Percentiles rank a stretch among this genome's conserved stretches.
Conservation (phyloP, 164 flowering plant species). For the Vitis cinerea region DNA sequence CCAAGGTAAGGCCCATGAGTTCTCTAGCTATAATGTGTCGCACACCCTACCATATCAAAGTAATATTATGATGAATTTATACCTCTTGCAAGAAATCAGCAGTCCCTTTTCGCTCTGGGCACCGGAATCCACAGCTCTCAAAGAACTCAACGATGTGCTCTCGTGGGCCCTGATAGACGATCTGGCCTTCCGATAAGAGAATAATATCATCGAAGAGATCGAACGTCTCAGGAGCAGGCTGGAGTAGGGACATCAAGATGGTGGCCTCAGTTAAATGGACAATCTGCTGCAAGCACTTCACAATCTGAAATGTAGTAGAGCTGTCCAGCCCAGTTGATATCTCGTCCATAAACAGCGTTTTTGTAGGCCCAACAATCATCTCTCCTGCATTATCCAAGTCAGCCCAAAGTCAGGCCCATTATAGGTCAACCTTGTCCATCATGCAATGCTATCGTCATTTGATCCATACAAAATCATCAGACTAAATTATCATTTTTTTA, state of each 20-base stretch:
- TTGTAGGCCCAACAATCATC: conserved; percentile 97
- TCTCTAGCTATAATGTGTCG: neutral
- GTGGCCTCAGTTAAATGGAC: conserved; percentile 84
- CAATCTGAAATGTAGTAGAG: conserved; percentile 94
- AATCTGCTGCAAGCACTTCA: conserved; percentile 92
- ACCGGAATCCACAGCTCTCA: conserved; percentile 70
- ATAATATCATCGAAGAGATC: conserved; percentile 92
- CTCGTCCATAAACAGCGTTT: conserved; percentile 94
- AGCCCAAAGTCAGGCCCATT: too few species aligned
- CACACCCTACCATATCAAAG: neutral
- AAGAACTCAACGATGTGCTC: conserved; percentile 79
- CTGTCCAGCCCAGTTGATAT: conserved; percentile 99
- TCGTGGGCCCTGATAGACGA: conserved; percentile 91
- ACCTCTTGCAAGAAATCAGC: conserved; percentile 99
- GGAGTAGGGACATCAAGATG: conserved; percentile 84
- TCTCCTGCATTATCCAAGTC: conserved; percentile 55
- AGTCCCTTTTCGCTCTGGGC: conserved; percentile 89
- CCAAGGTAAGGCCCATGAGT: neutral
- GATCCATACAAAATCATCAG: too few species aligned
- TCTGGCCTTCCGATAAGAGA: conserved; percentile 83
- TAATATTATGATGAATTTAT: conserved; percentile 8
- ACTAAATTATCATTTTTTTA: too few species aligned
- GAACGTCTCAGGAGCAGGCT: conserved; percentile 95
- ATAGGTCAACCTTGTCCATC: neutral
- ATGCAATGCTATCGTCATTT: too few species aligned